Conservation (phyloP, 1,284 basidiomycete genomes). For the Entoloma clypeatum region DNA sequence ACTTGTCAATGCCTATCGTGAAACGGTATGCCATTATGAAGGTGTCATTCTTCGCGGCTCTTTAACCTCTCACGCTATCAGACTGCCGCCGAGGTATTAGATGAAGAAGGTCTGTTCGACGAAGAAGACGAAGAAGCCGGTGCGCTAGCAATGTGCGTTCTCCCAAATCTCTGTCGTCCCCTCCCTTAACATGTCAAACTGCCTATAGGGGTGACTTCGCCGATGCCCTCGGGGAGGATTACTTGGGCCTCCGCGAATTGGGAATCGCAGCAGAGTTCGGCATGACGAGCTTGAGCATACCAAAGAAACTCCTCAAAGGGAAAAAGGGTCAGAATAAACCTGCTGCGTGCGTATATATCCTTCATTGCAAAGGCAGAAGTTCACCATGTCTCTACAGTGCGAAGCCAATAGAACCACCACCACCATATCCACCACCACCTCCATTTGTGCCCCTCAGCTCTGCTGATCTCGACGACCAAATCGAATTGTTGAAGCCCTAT, state of each 20-base stretch:
- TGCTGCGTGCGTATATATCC: conserved; percentile 42
- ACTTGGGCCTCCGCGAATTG: conserved; percentile 83
- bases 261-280: conserved; percentile 89
- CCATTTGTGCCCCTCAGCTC: conserved; percentile 71
- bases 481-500: conserved; percentile 81
- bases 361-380: conserved; percentile 3
- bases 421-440: conserved; percentile 84
- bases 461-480: conserved; percentile 67
- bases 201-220: conserved; percentile 76
- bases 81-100: conserved; percentile 59
- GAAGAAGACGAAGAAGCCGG: conserved; percentile 73
- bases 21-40: conserved; percentile 50
- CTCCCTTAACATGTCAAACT: conserved; percentile 4
- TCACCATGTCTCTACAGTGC: conserved; percentile 34
- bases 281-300: conserved; percentile 75
- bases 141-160: conserved; percentile 63
- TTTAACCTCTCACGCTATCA: conserved; percentile 22
- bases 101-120: conserved; percentile 80
- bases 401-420: conserved; percentile 72
- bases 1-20: conserved; percentile 77
- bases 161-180: not conserved
- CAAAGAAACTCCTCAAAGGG: conserved; percentile 75
- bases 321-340: conserved; percentile 43
- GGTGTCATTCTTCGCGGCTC: conserved; percentile 1
- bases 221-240: conserved; percentile 88